A percentile compares a stretch with the other conserved stretches of the same genome.
phyloP scores from a whole-genome alignment of 2,329 filamentous ascomycete species.

The Ilyonectria robusta region DNA sequence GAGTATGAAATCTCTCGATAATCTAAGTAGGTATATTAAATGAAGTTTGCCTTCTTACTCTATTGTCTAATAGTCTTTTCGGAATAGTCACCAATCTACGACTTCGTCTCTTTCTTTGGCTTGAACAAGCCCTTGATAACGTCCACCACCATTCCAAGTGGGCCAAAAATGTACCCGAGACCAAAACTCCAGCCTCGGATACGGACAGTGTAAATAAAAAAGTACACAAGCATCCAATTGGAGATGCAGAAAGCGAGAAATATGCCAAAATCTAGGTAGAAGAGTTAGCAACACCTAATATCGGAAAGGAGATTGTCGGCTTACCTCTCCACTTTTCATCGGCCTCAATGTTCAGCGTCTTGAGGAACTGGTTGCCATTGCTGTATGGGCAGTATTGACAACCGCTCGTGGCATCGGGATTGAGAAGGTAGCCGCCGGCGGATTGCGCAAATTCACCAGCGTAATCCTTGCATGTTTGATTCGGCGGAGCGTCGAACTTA shows the following conservation, averaged over 20 bases:
- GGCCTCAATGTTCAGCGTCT: slow-evolving; percentile 64
- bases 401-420: slow-evolving; percentile 68
- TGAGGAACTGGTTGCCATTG: slow-evolving; percentile 72
- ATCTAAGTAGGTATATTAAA: not conserved
- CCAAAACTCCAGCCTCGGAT: slow-evolving; percentile 81
- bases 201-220: slow-evolving; percentile 82
- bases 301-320: not conserved
- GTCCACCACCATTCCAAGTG: slow-evolving; percentile 37
- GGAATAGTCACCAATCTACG: not conserved
- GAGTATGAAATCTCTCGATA: not conserved
- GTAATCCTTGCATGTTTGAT: slow-evolving; percentile 75
- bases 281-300: not conserved
- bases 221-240: slow-evolving; percentile 81
- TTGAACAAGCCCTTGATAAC: slow-evolving; percentile 39
- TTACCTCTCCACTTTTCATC: slow-evolving; percentile 73
- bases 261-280: slow-evolving; percentile 71
- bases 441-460: slow-evolving; percentile 67
- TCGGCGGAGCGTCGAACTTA: slow-evolving; percentile 72
- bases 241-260: slow-evolving; percentile 79
- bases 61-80: not conserved
- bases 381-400: slow-evolving; percentile 81
- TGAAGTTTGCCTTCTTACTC: not conserved
- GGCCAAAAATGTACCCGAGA: slow-evolving; percentile 59
- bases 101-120: not conserved
- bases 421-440: slow-evolving; percentile 73